Evolutionary conservation across 805 yeast species (phyloP), one percentile per base, ranked within the genome.

Genomic region (Candida alai): DNA sequence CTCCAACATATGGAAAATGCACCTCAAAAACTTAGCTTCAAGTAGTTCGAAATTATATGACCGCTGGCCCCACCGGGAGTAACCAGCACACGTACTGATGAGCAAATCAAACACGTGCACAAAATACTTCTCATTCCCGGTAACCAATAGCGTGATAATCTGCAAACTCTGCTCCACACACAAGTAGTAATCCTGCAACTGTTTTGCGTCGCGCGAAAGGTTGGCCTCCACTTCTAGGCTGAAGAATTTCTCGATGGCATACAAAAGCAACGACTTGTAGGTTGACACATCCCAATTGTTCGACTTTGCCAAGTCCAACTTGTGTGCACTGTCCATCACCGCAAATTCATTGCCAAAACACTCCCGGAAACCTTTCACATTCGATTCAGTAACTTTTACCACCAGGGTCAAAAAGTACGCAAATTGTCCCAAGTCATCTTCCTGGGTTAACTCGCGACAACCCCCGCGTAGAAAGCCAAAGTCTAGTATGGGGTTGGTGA

Each of bases 381-480:
- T 72, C 6, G 74, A 60, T 4, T 53, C 54, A 19, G 86, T 51
- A 1, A 85, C 71, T 26, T 72, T 71, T 5, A 67, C 55, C 6
- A 88, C 47, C 0, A 74, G 64, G 13, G 68, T 65, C 29, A 84
- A 48, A 37, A 80, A 72, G 51, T 88, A 89, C 2, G 77, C 62
- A 44, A 84, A 79, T 15, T 73, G 61, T 2, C 69, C 76, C 32
- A 76, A 62, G 51, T 88, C 96, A 45, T 81, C 84, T 16, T 70
- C 59, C 1, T 57, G 53, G 2, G 53, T 51, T 13, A 75, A 33
- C 3, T 32, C 32, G 6, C 32, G 24, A 35, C 51, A 38, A 34
- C 58, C 36, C 31, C 44, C 36, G 47, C 47, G 42, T 64, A 73
- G 18, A 45, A 62, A 47, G 51, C 62, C 39, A 37, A 59, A 62